These are phyloP conservation scores for Wickerhamiella nectarea DNA, from an alignment of 805 yeast species.

Conservation along the genomic window DNA sequence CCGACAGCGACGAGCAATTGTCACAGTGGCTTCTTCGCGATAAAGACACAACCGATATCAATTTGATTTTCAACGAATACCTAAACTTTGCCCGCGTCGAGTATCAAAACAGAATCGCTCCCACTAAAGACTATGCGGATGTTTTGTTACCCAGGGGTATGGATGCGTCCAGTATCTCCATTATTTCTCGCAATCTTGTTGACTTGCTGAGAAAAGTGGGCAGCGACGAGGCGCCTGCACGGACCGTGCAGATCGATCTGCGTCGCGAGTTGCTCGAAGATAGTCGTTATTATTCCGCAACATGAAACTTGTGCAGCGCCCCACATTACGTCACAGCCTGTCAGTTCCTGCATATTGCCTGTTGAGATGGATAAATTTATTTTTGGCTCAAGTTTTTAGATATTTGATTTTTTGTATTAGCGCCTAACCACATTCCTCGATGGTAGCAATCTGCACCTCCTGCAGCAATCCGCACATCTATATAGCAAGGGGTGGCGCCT, in stretches of 20 bases:
- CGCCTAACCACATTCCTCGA: no score
- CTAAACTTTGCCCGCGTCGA: slow-evolving; percentile 47
- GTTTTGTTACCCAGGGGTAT: slow-evolving; percentile 61
- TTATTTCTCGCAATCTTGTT: slow-evolving; percentile 51
- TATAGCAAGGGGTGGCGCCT: slow-evolving; percentile 1
- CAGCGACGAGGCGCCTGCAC: neutral
- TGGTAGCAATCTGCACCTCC: no score
- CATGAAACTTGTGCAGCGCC: neutral
- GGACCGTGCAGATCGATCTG: neutral
- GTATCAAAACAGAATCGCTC: slow-evolving; percentile 43
- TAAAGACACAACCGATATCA: slow-evolving; percentile 19
- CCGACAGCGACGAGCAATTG: slow-evolving; percentile 73
- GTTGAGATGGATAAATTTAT: neutral
- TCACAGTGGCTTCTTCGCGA: slow-evolving; percentile 51
- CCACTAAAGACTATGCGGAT: slow-evolving; percentile 61
- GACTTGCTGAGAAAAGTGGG: slow-evolving; percentile 18
- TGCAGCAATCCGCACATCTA: neutral
- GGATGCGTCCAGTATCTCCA: slow-evolving; percentile 40
- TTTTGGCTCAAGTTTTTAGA: no score
- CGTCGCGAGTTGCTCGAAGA: slow-evolving; percentile 10
- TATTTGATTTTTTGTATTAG: no score
- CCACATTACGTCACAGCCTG: neutral
- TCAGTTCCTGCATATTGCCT: neutral
- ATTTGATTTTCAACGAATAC: slow-evolving; percentile 32
- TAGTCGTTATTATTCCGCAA: slow-evolving; percentile 8